Conservation (phyloP, 2,329 filamentous ascomycete species). For the Graphilbum ipis-grandicollis region DNA sequence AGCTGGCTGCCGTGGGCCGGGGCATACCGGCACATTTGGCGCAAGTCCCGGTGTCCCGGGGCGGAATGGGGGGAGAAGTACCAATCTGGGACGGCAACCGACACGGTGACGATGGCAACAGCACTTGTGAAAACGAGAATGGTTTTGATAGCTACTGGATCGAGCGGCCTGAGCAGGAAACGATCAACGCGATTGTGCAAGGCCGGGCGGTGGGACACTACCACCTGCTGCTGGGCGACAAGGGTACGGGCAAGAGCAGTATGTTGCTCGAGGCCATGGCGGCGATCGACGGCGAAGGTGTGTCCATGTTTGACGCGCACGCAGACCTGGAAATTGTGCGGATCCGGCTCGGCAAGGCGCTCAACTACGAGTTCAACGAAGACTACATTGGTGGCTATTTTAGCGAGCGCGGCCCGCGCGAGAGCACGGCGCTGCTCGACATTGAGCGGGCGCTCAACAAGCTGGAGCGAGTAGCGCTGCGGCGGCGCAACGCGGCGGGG, state of each 20-base stretch:
- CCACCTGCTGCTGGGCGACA: slow-evolving; percentile 81
- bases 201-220: slow-evolving; percentile 68
- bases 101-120: not conserved
- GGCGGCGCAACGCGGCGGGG: slow-evolving; percentile 41
- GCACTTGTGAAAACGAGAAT: not conserved
- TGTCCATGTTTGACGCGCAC: slow-evolving; percentile 93
- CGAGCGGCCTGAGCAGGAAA: slow-evolving; percentile 60
- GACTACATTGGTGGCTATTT: slow-evolving; percentile 96
- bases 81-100: too few species aligned
- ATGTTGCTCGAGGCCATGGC: slow-evolving; percentile 94
- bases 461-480: slow-evolving; percentile 82
- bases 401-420: slow-evolving; percentile 79
- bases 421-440: slow-evolving; percentile 81
- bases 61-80: too few species aligned
- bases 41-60: slow-evolving; percentile 1
- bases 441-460: slow-evolving; percentile 97
- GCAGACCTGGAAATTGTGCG: slow-evolving; percentile 91
- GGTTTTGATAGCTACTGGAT: slow-evolving; percentile 79
- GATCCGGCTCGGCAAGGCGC: slow-evolving; percentile 75
- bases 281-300: slow-evolving; percentile 73
- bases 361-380: slow-evolving; percentile 95
- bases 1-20: slow-evolving; percentile 52
- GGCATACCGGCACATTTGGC: slow-evolving; percentile 24
- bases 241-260: slow-evolving; percentile 89
- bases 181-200: slow-evolving; percentile 66